These are phyloP conservation scores for Amphicarpaea edgeworthii DNA, from an alignment of 306 rosid genomes.

Conservation along the genomic window DNA sequence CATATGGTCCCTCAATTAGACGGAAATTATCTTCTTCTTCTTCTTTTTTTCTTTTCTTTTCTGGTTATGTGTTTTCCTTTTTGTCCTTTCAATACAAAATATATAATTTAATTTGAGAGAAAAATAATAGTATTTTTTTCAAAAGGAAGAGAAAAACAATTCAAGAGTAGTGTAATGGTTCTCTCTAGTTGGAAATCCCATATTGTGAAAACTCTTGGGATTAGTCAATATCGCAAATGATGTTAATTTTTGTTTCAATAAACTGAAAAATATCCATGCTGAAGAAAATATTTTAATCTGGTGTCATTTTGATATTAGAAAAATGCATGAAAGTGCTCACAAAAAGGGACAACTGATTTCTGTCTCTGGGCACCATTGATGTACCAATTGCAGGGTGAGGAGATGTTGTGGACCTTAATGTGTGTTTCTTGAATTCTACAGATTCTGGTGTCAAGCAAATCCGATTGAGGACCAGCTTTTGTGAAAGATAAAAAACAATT, in stretches of 20 bases:
- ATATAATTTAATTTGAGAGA: too few relatives aligned
- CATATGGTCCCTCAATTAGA: neutral
- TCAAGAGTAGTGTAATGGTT: too few relatives aligned
- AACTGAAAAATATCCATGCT: too few relatives aligned
- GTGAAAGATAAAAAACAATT: neutral
- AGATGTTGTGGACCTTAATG: neutral
- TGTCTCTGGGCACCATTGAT: neutral
- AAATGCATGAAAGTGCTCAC: neutral
- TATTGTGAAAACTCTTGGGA: too few relatives aligned
- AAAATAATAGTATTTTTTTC: too few relatives aligned
- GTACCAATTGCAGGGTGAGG: neutral
- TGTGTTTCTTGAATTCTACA: neutral
- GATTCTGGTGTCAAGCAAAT: conserved; percentile 16
- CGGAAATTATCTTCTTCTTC: neutral
- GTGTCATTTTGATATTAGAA: neutral
- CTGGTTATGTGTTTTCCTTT: too few relatives aligned
- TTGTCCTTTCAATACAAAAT: neutral
- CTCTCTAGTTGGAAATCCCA: too few relatives aligned
- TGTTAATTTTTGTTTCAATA: too few relatives aligned
- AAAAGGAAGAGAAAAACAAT: too few relatives aligned
- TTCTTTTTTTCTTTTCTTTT: too few relatives aligned
- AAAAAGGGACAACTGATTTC: neutral
- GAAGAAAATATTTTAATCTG: neutral
- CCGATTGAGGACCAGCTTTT: conserved; percentile 13
- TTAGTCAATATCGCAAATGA: too few relatives aligned